Percentiles rank a stretch among this genome's conserved stretches.
Evolutionary conservation across 768 basidiomycete genomes (phyloP).

Genomic region (Leccinum barrowsii): DNA sequence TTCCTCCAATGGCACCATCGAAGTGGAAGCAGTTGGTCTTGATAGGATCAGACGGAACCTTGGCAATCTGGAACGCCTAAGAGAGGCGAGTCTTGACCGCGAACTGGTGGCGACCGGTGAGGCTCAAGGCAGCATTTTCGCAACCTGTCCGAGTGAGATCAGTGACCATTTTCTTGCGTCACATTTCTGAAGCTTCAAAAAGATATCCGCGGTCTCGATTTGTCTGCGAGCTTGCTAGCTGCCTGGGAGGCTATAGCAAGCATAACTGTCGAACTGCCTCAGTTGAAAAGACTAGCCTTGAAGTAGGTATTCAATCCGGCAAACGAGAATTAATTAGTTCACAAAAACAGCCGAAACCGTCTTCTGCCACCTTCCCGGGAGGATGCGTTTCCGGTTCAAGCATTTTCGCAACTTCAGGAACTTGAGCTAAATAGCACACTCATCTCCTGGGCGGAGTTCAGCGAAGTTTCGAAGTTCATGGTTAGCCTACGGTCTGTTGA

Average conservation of each 20-base stretch:
- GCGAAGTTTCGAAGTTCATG: conserved; percentile 48
- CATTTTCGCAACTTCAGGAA: conserved; percentile 55
- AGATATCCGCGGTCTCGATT: conserved; percentile 80
- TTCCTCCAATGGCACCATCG: conserved; percentile 77
- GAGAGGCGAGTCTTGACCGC: conserved; percentile 77
- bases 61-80: conserved; percentile 59
- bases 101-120: conserved; percentile 56
- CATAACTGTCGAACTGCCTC: conserved; percentile 60
- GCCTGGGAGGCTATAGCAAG: conserved; percentile 66
- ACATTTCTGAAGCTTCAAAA: conserved; percentile 13
- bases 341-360: conserved; percentile 59
- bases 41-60: conserved; percentile 76
- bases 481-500: conserved; percentile 55
- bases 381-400: conserved; percentile 31
- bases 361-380: conserved; percentile 37
- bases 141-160: conserved; percentile 65
- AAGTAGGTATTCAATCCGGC: conserved; percentile 59
- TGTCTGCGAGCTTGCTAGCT: conserved; percentile 71
- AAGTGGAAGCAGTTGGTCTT: conserved; percentile 82
- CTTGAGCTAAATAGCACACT: conserved; percentile 74
- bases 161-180: conserved; percentile 5
- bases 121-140: conserved; percentile 46
- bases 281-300: conserved; percentile 62
- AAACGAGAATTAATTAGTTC: conserved; percentile 15
- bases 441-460: conserved; percentile 68